Conservation (phyloP, 192 early-diverging fungal genomes). For the Backusella liffmaniae region DNA sequence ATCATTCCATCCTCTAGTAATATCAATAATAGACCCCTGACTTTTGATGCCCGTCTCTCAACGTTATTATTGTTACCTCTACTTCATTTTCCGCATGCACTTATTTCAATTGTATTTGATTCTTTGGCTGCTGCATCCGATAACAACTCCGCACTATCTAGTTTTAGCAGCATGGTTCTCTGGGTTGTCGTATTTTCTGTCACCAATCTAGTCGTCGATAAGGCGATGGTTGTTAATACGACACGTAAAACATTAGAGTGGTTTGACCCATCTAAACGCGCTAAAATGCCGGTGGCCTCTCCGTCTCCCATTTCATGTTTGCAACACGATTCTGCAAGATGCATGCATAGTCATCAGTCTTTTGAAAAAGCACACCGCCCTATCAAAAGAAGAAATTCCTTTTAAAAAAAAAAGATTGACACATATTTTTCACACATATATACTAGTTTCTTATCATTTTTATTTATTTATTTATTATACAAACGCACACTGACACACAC, state of each 20-base stretch:
- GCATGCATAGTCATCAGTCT: conserved; percentile 4
- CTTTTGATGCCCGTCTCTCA: conserved; percentile 4
- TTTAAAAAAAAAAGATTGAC: conserved; percentile 3
- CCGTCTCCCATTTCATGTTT: background rate
- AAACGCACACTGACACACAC: background rate
- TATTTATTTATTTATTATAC: background rate
- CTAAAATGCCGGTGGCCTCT: background rate
- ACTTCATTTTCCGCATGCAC: conserved; percentile 15
- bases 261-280: background rate
- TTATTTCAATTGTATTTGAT: conserved; percentile 16
- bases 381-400: conserved; percentile 9
- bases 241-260: background rate
- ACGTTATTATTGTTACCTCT: conserved; percentile 8
- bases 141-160: background rate
- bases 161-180: conserved; percentile 4
- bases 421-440: conserved; percentile 10
- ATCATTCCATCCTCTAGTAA: background rate
- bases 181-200: conserved; percentile 10
- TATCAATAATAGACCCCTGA: background rate
- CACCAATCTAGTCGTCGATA: conserved; percentile 10
- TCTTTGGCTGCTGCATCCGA: conserved; percentile 2
- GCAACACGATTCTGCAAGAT: conserved; percentile 1
- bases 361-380: background rate
- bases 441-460: background rate
- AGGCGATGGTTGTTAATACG: background rate